These are phyloP conservation scores for Cenchrus purpureus DNA, from an alignment of 176 grass and related monocot species.

Conservation along the genomic window DNA sequence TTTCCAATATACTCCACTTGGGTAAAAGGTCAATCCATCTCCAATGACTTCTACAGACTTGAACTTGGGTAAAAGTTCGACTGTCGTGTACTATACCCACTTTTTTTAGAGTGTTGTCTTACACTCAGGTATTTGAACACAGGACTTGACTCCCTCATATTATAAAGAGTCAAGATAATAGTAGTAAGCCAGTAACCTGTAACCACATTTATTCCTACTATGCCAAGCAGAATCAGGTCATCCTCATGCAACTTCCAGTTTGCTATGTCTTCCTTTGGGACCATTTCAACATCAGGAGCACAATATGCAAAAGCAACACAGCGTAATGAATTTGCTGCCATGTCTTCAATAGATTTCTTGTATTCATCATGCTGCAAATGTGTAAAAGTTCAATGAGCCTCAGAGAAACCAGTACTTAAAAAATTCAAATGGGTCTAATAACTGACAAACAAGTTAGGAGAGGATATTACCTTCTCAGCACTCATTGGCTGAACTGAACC, in stretches of 20 bases:
- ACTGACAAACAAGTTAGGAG: conserved; percentile 5
- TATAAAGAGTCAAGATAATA: conserved; percentile 39
- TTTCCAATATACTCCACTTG: no score
- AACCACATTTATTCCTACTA: conserved; percentile 88
- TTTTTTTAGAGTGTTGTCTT: not conserved
- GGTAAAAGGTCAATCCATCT: no score
- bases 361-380: conserved; percentile 72
- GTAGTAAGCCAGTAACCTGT: conserved; percentile 1
- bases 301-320: conserved; percentile 95
- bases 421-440: conserved; percentile 13
- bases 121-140: conserved; percentile 8
- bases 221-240: conserved; percentile 75
- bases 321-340: conserved; percentile 78
- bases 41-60: no score
- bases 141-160: not conserved
- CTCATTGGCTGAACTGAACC: conserved; percentile 70
- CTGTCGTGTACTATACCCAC: not conserved
- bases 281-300: conserved; percentile 45
- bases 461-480: conserved; percentile 61
- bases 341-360: conserved; percentile 79
- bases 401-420: conserved; percentile 7
- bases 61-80: not conserved
- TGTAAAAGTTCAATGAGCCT: conserved; percentile 29
- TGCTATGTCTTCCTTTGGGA: conserved; percentile 69
- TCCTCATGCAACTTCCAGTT: conserved; percentile 92